phyloP scores from a whole-genome alignment of 257 asterid genomes.

The Solanum etuberosum region DNA sequence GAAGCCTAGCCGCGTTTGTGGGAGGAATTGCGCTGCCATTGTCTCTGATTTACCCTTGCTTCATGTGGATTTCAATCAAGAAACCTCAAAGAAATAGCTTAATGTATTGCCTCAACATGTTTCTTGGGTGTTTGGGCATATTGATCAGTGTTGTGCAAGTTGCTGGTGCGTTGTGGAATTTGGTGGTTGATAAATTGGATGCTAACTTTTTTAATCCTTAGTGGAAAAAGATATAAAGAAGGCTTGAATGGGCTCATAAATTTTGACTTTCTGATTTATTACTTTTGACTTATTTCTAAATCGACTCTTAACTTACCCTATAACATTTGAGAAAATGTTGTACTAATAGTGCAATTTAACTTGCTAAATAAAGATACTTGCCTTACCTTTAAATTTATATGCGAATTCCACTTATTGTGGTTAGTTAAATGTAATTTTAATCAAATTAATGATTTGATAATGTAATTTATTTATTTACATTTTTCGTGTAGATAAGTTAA shows the following conservation, averaged over 20 bases:
- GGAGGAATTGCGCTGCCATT: slow-evolving; percentile 51
- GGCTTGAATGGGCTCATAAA: too few relatives aligned
- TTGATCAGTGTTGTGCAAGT: slow-evolving; percentile 16
- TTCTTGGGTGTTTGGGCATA: slow-evolving; percentile 34
- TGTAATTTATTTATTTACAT: not conserved
- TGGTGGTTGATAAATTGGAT: slow-evolving; percentile 31
- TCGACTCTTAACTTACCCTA: not conserved
- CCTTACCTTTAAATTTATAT: not conserved
- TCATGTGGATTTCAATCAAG: slow-evolving; percentile 59
- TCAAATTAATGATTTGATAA: too few relatives aligned
- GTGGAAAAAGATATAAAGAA: not conserved
- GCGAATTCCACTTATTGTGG: too few relatives aligned
- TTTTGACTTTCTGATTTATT: not conserved
- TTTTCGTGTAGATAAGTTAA: not conserved
- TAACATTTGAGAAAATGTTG: not conserved
- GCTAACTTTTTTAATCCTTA: slow-evolving; percentile 66
- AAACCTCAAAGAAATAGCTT: slow-evolving; percentile 21
- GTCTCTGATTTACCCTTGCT: slow-evolving; percentile 53
- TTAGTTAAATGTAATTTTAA: too few relatives aligned
- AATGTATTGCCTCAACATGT: slow-evolving; percentile 42
- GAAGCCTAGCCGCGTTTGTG: slow-evolving; percentile 33
- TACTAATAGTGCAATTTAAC: not conserved
- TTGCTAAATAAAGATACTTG: not conserved
- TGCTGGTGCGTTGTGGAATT: slow-evolving; percentile 38
- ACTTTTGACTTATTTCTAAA: too few relatives aligned